Base-by-base conservation (phyloP, 2,329 filamentous ascomycete genomes). In the Akanthomyces lecanii region DNA sequence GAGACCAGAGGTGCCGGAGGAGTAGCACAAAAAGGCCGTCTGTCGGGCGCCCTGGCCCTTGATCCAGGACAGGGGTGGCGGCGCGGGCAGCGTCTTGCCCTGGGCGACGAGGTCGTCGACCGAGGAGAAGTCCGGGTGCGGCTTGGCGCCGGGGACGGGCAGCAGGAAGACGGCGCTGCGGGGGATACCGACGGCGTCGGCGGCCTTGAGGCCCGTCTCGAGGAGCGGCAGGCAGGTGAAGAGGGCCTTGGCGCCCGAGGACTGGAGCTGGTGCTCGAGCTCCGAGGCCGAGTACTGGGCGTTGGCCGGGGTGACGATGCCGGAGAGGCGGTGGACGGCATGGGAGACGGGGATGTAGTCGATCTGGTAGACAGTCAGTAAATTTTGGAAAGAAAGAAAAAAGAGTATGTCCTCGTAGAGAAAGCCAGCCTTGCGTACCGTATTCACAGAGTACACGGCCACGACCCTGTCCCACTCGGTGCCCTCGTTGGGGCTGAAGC, bases 381-480 rank as follows among this genome's bases (percentile, higher is more conserved):
- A n/a, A 14, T 21, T 45, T 45, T 30, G 28, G 18, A 30, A 25
- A 36, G 25, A 40, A n/a, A 33, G 18, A 25, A 12, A n/a, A 25
- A 30, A 21, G 21, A 21, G 21, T 21, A 21, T 21, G 21, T 21
- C 21, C 21, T 21, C 28, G 4, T 6, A 30, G 28, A 30, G 28
- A 30, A 30, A 30, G 6, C 28, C 21, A 21, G 28, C 28, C 28
- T 4, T 30, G 28, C 28, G 28, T 30, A 91, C 89, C 36, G 90
- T 91, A 72, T 96, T 96, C 64, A 92, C 75, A n/a, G 88, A 88
- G 76, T 91, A 96, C 33, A 93, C 78, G 5, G 81, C 88, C 54
- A 91, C 79, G 28, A 93, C 89, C 73, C 92, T 92, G 70, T 95
- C 90, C 88, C 89, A 95, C 72, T 93, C 89, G 0, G 85, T 85